Evolutionary conservation across 129 eudicot species (phyloP).

Genomic region (Artemisia annua): DNA sequence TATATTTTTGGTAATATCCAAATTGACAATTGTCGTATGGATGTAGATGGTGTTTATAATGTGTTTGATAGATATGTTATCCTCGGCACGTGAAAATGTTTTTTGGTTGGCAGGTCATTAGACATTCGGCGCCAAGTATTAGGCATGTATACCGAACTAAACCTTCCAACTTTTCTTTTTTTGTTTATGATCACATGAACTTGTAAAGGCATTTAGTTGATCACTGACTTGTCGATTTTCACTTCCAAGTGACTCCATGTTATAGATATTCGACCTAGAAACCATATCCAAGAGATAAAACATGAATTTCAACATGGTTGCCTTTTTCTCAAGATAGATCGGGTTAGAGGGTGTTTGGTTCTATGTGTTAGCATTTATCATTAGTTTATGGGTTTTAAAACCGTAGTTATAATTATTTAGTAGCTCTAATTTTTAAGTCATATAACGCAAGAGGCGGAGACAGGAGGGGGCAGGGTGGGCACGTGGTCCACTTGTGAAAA

Average conservation of each 20-base stretch:
- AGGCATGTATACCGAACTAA: slow-evolving; percentile 28
- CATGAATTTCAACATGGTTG: too few species aligned
- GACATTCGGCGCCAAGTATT: slow-evolving; percentile 17
- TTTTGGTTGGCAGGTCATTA: slow-evolving; percentile 26
- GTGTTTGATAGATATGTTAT: slow-evolving; percentile 17
- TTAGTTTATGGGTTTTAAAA: too few species aligned
- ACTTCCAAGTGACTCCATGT: not conserved
- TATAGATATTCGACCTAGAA: not conserved
- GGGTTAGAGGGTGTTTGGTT: too few species aligned
- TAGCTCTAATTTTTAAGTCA: too few species aligned
- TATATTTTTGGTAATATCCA: slow-evolving; percentile 1
- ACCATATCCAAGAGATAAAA: not conserved
- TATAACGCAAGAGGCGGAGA: too few species aligned
- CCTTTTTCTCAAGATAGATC: too few species aligned
- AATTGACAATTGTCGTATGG: not conserved
- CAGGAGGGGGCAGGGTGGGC: too few species aligned
- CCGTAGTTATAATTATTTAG: too few species aligned
- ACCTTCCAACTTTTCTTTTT: not conserved
- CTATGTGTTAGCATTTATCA: too few species aligned
- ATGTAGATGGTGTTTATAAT: slow-evolving; percentile 3
- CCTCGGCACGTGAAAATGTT: slow-evolving; percentile 27
- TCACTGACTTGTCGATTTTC: not conserved
- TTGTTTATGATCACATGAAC: slow-evolving; percentile 18
- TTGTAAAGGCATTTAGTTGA: not conserved
- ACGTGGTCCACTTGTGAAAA: too few species aligned